Conservation (phyloP, 345 rosid genomes). For the Aethionema arabicum region DNA sequence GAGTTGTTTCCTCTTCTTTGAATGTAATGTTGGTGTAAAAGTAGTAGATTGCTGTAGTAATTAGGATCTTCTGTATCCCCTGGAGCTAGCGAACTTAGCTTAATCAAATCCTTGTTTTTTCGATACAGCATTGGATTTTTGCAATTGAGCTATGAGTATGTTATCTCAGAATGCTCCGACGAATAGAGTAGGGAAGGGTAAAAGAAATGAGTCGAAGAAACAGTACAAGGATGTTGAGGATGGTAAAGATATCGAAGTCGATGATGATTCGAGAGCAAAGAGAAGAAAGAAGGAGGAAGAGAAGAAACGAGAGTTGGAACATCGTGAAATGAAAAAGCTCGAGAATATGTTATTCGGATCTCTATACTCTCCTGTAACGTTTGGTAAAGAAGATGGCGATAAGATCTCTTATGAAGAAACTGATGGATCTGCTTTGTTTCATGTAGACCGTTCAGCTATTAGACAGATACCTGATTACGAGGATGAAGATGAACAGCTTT, state of each 20-base stretch:
- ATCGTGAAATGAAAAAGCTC: slow-evolving; percentile 66
- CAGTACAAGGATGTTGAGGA: slow-evolving; percentile 34
- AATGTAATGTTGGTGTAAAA: background rate
- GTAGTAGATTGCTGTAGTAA: background rate
- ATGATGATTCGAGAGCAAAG: slow-evolving; percentile 41
- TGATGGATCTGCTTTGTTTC: slow-evolving; percentile 52
- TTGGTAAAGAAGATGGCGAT: slow-evolving; percentile 52
- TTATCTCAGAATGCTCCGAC: slow-evolving; percentile 60
- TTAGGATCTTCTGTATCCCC: background rate
- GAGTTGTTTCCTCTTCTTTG: slow-evolving; percentile 12
- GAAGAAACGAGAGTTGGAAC: slow-evolving; percentile 46
- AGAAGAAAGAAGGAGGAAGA: slow-evolving; percentile 65
- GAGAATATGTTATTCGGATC: slow-evolving; percentile 79
- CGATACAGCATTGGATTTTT: slow-evolving; percentile 9
- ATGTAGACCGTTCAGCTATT: slow-evolving; percentile 54
- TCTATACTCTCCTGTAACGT: slow-evolving; percentile 67
- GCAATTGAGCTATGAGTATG: slow-evolving; percentile 48
- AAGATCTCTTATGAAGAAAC: slow-evolving; percentile 22
- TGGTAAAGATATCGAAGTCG: slow-evolving; percentile 38
- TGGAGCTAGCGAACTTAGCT: background rate
- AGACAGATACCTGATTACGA: slow-evolving; percentile 36
- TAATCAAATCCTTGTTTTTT: slow-evolving; percentile 19
- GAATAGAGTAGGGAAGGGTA: slow-evolving; percentile 40
- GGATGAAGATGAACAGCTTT: slow-evolving; percentile 41
- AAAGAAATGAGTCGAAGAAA: slow-evolving; percentile 32